These are phyloP conservation scores for Bretschneidera sinensis DNA, from an alignment of 345 rosid genomes.

Conservation along the genomic window DNA sequence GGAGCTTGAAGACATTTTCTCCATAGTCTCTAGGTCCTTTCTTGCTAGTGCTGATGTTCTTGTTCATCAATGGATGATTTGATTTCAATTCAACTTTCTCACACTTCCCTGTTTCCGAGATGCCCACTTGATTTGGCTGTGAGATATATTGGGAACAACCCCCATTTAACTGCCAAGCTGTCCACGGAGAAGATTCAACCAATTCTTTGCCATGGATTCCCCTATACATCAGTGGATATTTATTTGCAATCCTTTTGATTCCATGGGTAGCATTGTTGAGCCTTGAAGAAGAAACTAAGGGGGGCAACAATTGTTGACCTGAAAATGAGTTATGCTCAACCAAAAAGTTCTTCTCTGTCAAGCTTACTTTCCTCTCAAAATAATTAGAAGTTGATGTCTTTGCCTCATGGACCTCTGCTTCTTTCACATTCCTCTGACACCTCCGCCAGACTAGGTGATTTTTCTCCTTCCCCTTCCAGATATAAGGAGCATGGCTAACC, in stretches of 20 bases:
- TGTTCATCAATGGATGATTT: neutral
- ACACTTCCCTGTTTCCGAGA: neutral
- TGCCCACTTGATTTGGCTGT: neutral
- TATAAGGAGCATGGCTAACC: no score
- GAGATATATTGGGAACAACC: neutral
- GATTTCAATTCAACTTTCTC: neutral
- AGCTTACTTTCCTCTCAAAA: neutral
- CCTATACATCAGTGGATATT: neutral
- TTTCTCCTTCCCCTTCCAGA: slow-evolving; percentile 6
- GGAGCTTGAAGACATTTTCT: neutral
- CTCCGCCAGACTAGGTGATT: slow-evolving; percentile 5
- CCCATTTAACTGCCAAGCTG: neutral
- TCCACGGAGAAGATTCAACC: neutral
- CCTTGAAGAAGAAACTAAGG: slow-evolving; percentile 5
- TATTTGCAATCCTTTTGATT: neutral
- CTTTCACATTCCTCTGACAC: slow-evolving; percentile 4
- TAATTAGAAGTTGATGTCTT: slow-evolving; percentile 1
- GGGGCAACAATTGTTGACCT: slow-evolving; percentile 6
- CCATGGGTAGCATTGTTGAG: neutral
- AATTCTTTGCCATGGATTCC: neutral
- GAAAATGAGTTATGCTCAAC: slow-evolving; percentile 2
- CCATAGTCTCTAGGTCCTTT: neutral
- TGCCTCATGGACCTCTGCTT: neutral
- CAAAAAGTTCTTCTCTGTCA: slow-evolving; percentile 5
- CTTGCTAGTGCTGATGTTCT: slow-evolving; percentile 1